Evolutionary conservation across 179 eudicot species (phyloP), one percentile per base, ranked within the genome.

Genomic region (Spinacia oleracea): DNA sequence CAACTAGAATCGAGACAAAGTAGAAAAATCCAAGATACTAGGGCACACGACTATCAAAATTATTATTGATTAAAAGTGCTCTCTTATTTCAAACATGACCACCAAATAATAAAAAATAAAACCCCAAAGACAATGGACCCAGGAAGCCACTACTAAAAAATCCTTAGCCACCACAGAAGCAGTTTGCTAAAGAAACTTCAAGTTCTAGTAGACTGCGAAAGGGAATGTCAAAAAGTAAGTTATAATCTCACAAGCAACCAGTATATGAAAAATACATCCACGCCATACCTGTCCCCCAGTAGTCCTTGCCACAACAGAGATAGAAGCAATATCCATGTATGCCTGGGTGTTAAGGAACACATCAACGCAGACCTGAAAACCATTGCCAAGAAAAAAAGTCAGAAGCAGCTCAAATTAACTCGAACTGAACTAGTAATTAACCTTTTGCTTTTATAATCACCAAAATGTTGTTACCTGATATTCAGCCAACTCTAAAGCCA

Each of bases 401-500:
- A 63, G 40, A 51, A 6, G n/a, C 31, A 23, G 15, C 32, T 16
- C 35, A 58, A 68, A 76, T 21, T 15, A 43, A 76, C 43, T 18
- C 12, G 25, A 43, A 29, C 38, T 9, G 7, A 16, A 23, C 21
- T 38, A 25, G 34, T 38, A 15, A 64, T 48, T 23, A 50, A 72
- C 27, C 21, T 45, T 46, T 38, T 35, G 50, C 63, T 55, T 32
- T 50, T 51, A 55, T n/a, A 27, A 0, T 42, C 35, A 32, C 67
- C 34, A 35, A 25, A 66, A 80, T 38, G 45, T 20, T 20, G 53
- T 38, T 21, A 93, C 98, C 97, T 95, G 98, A 81, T 86, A 90
- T 80, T 93, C 97, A 38, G 98, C 97, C 85, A 95, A 91, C 77
- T 95, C 98, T 79, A 87, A 81, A 53, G 97, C 97, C 97, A 95